These are phyloP conservation scores for Lagenaria siceraria DNA, from an alignment of 306 rosid genomes.

Conservation along the genomic window DNA sequence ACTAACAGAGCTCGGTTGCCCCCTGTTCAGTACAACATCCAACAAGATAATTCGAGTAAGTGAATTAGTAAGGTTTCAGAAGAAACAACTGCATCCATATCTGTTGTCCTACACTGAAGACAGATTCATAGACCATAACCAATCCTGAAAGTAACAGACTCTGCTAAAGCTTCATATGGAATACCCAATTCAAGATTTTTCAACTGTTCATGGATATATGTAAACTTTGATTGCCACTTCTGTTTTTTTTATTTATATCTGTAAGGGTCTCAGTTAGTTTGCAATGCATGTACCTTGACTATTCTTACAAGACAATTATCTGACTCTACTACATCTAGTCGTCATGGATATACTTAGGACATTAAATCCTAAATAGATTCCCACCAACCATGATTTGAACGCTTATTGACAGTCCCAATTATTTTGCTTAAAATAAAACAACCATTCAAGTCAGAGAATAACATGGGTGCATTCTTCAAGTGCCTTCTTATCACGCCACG, in stretches of 20 bases:
- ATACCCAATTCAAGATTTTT: neutral
- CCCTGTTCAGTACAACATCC: neutral
- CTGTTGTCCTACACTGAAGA: neutral
- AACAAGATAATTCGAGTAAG: neutral
- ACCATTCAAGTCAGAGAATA: neutral
- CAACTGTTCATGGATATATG: neutral
- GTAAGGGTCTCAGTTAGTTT: neutral
- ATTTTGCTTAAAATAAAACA: neutral
- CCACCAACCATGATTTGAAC: neutral
- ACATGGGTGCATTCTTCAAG: neutral
- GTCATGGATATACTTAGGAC: neutral
- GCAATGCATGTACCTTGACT: neutral
- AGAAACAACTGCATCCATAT: neutral
- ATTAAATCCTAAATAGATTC: neutral
- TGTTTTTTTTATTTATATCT: neutral
- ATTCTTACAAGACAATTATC: neutral
- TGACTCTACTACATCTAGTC: neutral
- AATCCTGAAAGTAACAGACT: neutral
- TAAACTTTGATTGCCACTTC: neutral
- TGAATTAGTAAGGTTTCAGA: neutral
- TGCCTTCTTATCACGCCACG: neutral
- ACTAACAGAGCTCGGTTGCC: neutral
- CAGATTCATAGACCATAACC: neutral
- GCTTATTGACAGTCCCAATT: neutral
- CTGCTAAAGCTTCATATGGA: neutral